Evolutionary conservation across 148 eudicot species (phyloP).

Genomic region (Chenopodium formosanum): DNA sequence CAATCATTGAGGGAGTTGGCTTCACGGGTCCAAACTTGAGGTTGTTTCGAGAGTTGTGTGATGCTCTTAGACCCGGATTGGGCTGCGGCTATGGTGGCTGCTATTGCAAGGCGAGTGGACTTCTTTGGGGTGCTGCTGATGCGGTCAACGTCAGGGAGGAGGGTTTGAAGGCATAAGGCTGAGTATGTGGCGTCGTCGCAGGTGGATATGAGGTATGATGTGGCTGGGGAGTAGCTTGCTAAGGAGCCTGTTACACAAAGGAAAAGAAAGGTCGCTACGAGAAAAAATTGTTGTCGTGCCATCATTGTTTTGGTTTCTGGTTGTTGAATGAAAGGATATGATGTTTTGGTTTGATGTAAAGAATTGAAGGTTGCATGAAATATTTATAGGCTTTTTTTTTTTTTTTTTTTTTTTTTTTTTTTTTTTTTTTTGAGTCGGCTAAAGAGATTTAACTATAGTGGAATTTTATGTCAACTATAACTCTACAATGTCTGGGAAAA

Average conservation of each 20-base stretch:
- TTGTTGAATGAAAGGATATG: too few species aligned
- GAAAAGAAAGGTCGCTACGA: neutral
- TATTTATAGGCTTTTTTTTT: too few species aligned
- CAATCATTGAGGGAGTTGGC: neutral
- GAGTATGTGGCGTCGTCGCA: neutral
- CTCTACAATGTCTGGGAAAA: too few species aligned
- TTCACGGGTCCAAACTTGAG: neutral
- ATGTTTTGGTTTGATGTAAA: too few species aligned
- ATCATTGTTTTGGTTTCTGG: too few species aligned
- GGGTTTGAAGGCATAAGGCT: constrained; percentile 2
- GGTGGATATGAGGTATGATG: neutral
- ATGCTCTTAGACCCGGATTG: neutral
- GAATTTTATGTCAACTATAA: too few species aligned
- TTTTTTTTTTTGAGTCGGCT: too few species aligned
- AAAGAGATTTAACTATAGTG: too few species aligned
- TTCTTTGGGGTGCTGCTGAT: neutral
- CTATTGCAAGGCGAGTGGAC: neutral
- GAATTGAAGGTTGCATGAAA: too few species aligned
- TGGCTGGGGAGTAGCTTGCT: neutral
- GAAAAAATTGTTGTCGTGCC: neutral
- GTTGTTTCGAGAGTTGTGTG: neutral
- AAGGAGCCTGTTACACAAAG: neutral
- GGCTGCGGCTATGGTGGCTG: neutral
- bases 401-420: too few species aligned
- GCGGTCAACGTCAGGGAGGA: neutral